A percentile compares a stretch with the other conserved stretches of the same genome.
These are phyloP conservation scores for Ophiostoma sp. DNA, from an alignment of 2,329 filamentous ascomycete species.

Conservation along the genomic window DNA sequence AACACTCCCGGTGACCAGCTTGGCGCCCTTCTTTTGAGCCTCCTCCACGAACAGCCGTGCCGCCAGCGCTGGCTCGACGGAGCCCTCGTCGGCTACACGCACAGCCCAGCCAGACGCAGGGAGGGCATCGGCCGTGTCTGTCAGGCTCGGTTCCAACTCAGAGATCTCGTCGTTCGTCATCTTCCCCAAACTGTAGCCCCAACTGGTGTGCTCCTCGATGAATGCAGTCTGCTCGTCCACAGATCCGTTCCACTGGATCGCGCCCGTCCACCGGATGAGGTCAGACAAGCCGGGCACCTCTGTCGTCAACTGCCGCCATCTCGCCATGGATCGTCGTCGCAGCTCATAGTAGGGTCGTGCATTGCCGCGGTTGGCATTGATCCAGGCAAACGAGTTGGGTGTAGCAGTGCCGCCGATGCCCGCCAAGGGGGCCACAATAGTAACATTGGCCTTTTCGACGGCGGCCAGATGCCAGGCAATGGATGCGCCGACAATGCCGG, in stretches of 20 bases:
- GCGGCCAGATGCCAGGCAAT: slow-evolving; percentile 37
- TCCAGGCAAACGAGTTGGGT: slow-evolving; percentile 39
- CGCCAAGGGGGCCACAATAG: slow-evolving; percentile 33
- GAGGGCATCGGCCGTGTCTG: slow-evolving; percentile 13
- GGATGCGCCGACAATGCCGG: slow-evolving; percentile 36
- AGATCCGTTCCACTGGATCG: slow-evolving; percentile 33
- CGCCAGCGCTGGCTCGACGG: slow-evolving; percentile 35
- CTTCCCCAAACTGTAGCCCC: slow-evolving; percentile 35
- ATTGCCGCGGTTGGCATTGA: slow-evolving; percentile 37
- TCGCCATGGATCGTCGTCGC: slow-evolving; percentile 35
- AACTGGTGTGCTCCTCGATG: slow-evolving; percentile 31
- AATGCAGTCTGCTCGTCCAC: slow-evolving; percentile 31
- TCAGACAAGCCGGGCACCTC: slow-evolving; percentile 32
- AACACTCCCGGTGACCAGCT: neutral
- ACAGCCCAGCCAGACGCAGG: slow-evolving; percentile 32
- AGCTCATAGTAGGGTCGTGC: slow-evolving; percentile 36
- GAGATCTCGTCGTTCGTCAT: slow-evolving; percentile 29
- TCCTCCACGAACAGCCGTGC: slow-evolving; percentile 27
- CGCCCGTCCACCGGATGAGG: slow-evolving; percentile 34
- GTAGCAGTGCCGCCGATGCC: slow-evolving; percentile 36
- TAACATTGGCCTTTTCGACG: slow-evolving; percentile 30
- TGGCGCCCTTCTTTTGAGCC: neutral
- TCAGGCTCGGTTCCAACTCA: slow-evolving; percentile 27
- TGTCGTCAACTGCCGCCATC: slow-evolving; percentile 32
- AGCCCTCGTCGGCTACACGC: slow-evolving; percentile 33